Evolutionary conservation across 1,284 basidiomycete genomes (phyloP), one percentile per base, ranked within the genome.

Genomic region (Fomitopsis betulina): DNA sequence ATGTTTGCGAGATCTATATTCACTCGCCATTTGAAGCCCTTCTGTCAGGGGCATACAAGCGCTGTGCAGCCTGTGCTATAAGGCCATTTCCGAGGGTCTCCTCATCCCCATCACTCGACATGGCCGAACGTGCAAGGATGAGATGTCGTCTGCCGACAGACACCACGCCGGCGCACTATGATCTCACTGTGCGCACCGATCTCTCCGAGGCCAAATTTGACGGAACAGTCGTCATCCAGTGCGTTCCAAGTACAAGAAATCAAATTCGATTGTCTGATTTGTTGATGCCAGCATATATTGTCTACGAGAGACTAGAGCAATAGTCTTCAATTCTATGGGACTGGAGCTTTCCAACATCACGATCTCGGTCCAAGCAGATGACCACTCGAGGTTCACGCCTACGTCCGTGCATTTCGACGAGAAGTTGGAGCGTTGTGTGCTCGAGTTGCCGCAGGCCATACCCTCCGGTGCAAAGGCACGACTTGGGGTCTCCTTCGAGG

Each of bases 131-230:
- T 2, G 47, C 47, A 30, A 30, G 33, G 12, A 27, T 32, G 8
- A 23, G 32, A 61, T 91, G 88, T 73, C 86, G 93, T 63, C 83
- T 96, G 53, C 93, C 93, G 10, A 82, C 81, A 9, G 78, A 86
- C 65, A 85, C 93, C 59, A 83, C 81, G 64, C 89, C 93, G 19
- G 80, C 75, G 21, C 93, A 96, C 73, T 98, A 97, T 74, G 91
- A 89, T 66, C 74, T 97, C 53, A 88, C 86, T 50, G 79, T 97
- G 73, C 87, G 83, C 70, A 96, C 95, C 2, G 91, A 96, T 74
- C 82, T 98, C 55, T 81, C 89, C 60, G 80, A 81, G 25, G 78
- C 84, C 55, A 81, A 74, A n/a, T 98, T 95, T 70, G 79, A 85
- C 39, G 96, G 96, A 43, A 81, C 89, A 58, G 91, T 88, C 33